These are phyloP conservation scores for Backusella macrospora DNA, from an alignment of 192 early-diverging fungal species.

Conservation along the genomic window DNA sequence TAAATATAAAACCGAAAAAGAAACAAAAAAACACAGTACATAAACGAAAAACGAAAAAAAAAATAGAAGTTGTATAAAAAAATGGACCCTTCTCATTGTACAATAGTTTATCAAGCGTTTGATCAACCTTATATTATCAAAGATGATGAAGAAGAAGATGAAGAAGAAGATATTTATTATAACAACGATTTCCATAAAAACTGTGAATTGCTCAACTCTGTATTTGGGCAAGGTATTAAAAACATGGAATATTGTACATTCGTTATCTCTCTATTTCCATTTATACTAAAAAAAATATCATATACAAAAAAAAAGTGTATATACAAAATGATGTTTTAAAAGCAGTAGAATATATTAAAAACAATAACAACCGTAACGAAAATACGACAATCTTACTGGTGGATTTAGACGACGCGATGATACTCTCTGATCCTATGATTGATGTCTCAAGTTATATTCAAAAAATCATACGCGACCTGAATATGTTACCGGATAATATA, in stretches of 20 bases:
- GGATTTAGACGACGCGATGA: constrained; percentile 21
- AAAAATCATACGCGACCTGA: constrained; percentile 21
- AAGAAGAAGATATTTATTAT: neutral
- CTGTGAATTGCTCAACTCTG: constrained; percentile 7
- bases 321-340: constrained; percentile 17
- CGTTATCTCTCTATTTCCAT: too few species aligned
- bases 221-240: constrained; percentile 24
- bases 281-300: neutral
- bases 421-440: neutral
- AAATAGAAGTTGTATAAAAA: neutral
- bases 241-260: neutral
- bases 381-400: constrained; percentile 15
- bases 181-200: neutral
- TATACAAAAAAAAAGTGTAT: constrained; percentile 3
- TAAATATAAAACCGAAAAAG: neutral
- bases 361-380: neutral
- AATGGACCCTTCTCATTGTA: constrained; percentile 23
- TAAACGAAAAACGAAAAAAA: too few species aligned
- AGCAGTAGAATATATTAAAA: constrained; percentile 23
- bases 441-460: neutral
- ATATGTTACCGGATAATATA: constrained; percentile 21
- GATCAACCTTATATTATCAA: constrained; percentile 19
- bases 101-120: constrained; percentile 12
- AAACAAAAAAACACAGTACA: neutral
- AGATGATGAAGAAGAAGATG: neutral